Evolutionary conservation across 2,329 filamentous ascomycete species (phyloP), one percentile per base, ranked within the genome.

Genomic region (Exophiala alcalophila): DNA sequence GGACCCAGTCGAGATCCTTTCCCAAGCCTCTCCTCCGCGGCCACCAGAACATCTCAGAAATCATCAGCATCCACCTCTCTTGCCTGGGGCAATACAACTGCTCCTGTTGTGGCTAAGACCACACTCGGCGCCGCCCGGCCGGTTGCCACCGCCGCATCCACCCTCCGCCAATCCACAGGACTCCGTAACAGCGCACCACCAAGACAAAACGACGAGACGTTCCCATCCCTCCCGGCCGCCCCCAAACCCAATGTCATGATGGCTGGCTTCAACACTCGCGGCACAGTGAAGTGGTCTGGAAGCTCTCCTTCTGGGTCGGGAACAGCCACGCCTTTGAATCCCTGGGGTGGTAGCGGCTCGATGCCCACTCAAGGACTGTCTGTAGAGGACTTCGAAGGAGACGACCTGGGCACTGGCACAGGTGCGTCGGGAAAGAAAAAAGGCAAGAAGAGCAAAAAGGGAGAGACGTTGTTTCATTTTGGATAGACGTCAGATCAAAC

Each of bases 201-300:
- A 67, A 30, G 53, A 5, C 54, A 49, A 11, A 61, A 58, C 6
- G 57, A 61, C 7, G 83, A 90, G 50, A 80, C 81, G 0, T 96
- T 96, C 65, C 91, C 90, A 0, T 83, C 88, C 1, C 73, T 96
- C 1, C 90, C 90, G 0, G 74, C 81, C 0, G 89, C 88, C 1
- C 76, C 85, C 0, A 96, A 81, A 56, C 78, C 78, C 3, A 75
- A 72, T 23, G 72, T 76, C 28, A 72, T 71, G 64, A 57, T 57
- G 29, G 61, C 67, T 0, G 69, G 70, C 5, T 64, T 70, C 34
- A 55, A 56, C 26, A 71, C 69, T 2, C 66, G 68, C 4, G 70
- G 68, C 2, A 68, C 65, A 5, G 65, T 68, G 8, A 62, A 68
- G n/a, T 69, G 69, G 65, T n/a, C n/a, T n/a, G 62, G 68, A 14